Evolutionary conservation across 495 filamentous ascomycete genomes (phyloP).

Genomic region (Penicillium canescens): DNA sequence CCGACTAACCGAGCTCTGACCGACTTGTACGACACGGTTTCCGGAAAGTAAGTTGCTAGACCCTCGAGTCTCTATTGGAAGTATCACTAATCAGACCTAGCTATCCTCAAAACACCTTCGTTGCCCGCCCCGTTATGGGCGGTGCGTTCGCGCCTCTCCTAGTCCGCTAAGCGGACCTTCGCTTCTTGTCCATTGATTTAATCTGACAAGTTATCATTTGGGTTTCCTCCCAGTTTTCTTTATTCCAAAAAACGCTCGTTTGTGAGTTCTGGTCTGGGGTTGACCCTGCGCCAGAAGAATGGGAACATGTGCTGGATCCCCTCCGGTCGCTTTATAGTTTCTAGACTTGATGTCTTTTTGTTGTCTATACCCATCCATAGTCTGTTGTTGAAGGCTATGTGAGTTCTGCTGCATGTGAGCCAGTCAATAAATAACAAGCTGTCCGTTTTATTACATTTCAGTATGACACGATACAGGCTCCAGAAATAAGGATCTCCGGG

Average conservation of each 20-base stretch:
- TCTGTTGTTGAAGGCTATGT: background rate
- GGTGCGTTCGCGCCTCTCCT: conserved; percentile 54
- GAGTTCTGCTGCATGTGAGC: background rate
- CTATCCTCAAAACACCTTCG: conserved; percentile 40
- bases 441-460: too few relatives aligned
- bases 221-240: background rate
- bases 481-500: too few relatives aligned
- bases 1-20: conserved; percentile 53
- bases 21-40: conserved; percentile 54
- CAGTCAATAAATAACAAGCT: too few relatives aligned
- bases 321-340: background rate
- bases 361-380: conserved; percentile 17
- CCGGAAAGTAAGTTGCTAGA: conserved; percentile 39
- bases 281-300: background rate
- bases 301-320: conserved; percentile 4
- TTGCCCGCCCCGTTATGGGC: conserved; percentile 57
- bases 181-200: conserved; percentile 25
- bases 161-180: conserved; percentile 13
- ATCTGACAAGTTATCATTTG: background rate
- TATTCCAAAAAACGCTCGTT: background rate
- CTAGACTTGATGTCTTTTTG: background rate
- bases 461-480: too few relatives aligned
- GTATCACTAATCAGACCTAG: conserved; percentile 18
- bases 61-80: background rate
- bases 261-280: background rate